Conservation (phyloP, 2,329 filamentous ascomycete species). For the Talaromyces rugulosus region DNA sequence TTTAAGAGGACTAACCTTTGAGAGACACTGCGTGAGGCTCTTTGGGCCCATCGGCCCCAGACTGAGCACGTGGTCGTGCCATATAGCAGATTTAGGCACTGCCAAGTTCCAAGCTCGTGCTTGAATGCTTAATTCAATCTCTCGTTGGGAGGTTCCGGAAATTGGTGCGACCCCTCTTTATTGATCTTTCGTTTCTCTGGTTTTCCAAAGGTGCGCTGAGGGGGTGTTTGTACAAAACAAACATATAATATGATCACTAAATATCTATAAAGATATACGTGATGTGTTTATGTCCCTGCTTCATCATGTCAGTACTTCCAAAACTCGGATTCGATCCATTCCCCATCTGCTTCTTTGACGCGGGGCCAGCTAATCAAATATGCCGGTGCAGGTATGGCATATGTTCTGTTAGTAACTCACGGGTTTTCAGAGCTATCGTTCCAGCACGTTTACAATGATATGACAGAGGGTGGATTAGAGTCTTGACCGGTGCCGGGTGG, state of each 20-base stretch:
- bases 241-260: background rate
- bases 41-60: conserved; percentile 49
- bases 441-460: background rate
- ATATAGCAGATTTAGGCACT: conserved; percentile 20
- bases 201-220: background rate
- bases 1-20: conserved; percentile 53
- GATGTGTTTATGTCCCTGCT: background rate
- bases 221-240: background rate
- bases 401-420: background rate
- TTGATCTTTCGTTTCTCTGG: background rate
- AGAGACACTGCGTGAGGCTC: conserved; percentile 75
- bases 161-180: background rate
- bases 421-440: background rate
- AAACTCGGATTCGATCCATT: background rate
- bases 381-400: background rate
- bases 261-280: background rate
- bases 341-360: background rate
- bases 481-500: background rate
- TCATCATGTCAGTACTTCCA: background rate
- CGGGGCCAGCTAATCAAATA: background rate
- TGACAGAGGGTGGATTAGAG: background rate
- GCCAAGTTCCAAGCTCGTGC: background rate
- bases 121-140: background rate
- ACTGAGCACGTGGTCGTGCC: conserved; percentile 41
- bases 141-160: background rate